Evolutionary conservation across 164 flowering plant genomes (phyloP).

Genomic region (Akebia trifoliata): DNA sequence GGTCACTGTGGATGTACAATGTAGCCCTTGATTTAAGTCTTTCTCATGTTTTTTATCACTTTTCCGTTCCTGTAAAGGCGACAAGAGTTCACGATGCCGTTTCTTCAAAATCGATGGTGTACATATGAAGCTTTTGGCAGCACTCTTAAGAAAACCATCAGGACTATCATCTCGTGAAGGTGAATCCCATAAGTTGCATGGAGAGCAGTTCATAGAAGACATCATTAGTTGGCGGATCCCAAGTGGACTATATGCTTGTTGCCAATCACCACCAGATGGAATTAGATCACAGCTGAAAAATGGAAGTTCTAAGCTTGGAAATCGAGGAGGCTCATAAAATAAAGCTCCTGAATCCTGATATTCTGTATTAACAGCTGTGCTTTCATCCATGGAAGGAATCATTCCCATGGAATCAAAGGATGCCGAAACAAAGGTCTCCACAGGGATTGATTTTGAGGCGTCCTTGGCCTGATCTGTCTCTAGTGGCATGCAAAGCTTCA

Average conservation of each 20-base stretch:
- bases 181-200: constrained; percentile 81
- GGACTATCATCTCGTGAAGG: constrained; percentile 66
- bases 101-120: constrained; percentile 92
- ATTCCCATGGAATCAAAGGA: constrained; percentile 19
- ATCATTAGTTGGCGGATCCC: constrained; percentile 89
- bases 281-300: constrained; percentile 93
- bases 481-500: constrained; percentile 21
- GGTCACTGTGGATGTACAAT: constrained; percentile 33
- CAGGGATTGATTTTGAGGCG: constrained; percentile 30
- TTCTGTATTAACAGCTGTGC: constrained; percentile 16
- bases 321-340: constrained; percentile 91
- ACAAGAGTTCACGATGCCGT: constrained; percentile 69
- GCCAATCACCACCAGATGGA: constrained; percentile 63
- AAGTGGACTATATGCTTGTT: constrained; percentile 90
- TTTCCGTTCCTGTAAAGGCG: constrained; percentile 76
- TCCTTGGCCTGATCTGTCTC: constrained; percentile 29
- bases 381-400: constrained; percentile 26
- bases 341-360: constrained; percentile 47
- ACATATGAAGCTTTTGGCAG: constrained; percentile 72
- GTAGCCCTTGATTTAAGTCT: constrained; percentile 24
- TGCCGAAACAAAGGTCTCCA: constrained; percentile 32
- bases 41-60: constrained; percentile 60
- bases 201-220: constrained; percentile 63
- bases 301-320: constrained; percentile 89
- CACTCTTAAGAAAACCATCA: constrained; percentile 71